A percentile compares a stretch with the other conserved stretches of the same genome.
Conservation (phyloP, 2,329 filamentous ascomycete genomes). For the Parastagonospora avenae region DNA sequence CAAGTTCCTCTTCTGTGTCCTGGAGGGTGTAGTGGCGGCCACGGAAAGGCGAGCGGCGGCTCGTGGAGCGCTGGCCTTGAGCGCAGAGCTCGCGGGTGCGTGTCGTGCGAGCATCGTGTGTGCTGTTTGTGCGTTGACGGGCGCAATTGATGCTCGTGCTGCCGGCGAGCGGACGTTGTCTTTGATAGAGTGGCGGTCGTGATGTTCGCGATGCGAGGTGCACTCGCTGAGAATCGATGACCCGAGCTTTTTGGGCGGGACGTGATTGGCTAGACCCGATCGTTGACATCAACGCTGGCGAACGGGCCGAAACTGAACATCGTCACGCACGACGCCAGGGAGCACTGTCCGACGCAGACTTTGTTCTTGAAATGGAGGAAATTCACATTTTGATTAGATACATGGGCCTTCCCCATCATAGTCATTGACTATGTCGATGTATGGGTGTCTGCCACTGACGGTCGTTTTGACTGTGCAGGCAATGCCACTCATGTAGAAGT, state of each 20-base stretch:
- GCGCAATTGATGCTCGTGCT: conserved; percentile 47
- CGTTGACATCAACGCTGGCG: conserved; percentile 1
- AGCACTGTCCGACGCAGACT: neutral
- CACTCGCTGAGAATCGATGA: neutral
- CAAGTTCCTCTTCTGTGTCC: conserved; percentile 70
- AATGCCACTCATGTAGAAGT: too few relatives aligned
- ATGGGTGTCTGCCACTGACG: too few relatives aligned
- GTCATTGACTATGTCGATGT: too few relatives aligned
- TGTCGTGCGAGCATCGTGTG: conserved; percentile 50
- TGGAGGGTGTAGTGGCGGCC: conserved; percentile 47
- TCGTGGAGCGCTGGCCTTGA: conserved; percentile 49
- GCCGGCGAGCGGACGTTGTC: conserved; percentile 33
- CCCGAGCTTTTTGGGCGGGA: neutral
- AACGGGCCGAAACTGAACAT: neutral
- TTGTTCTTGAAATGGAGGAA: neutral
- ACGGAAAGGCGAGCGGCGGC: conserved; percentile 44
- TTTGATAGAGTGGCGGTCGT: conserved; percentile 36
- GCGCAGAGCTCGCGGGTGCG: conserved; percentile 45
- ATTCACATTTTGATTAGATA: neutral
- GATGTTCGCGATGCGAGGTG: conserved; percentile 25
- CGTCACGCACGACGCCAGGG: neutral
- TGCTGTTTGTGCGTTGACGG: conserved; percentile 27
- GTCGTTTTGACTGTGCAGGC: too few relatives aligned
- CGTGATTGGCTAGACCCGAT: neutral
- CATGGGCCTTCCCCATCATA: too few relatives aligned